Conservation (phyloP, 2,329 filamentous ascomycete genomes). For the Pseudogymnoascus sp. region DNA sequence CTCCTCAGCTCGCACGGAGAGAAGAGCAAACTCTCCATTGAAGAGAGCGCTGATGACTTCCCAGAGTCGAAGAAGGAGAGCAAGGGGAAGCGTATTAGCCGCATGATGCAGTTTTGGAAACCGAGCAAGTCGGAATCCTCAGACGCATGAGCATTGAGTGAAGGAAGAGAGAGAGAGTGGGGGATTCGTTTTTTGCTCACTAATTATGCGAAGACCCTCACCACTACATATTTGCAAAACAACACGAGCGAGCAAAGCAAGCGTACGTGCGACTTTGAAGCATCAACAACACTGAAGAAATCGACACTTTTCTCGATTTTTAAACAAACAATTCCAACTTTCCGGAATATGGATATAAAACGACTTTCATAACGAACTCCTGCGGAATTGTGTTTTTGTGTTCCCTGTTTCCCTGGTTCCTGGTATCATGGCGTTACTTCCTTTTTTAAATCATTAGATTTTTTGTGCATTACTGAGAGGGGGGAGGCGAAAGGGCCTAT, state of each 20-base stretch:
- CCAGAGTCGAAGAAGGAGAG: conserved; percentile 55
- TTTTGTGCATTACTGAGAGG: background rate
- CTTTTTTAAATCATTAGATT: background rate
- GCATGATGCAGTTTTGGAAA: conserved; percentile 76
- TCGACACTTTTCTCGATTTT: background rate
- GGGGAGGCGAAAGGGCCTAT: background rate
- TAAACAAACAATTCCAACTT: conserved; percentile 5
- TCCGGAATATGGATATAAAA: conserved; percentile 9
- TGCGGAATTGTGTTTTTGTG: background rate
- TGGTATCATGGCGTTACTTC: background rate
- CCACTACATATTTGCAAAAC: conserved; percentile 1
- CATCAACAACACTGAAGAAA: background rate
- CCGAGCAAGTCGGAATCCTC: conserved; percentile 2
- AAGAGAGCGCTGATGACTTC: conserved; percentile 48
- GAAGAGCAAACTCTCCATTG: conserved; percentile 66
- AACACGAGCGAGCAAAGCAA: conserved; percentile 6
- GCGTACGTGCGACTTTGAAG: conserved; percentile 1
- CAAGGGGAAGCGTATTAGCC: conserved; percentile 64
- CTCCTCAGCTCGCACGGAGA: conserved; percentile 71
- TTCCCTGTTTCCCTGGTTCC: background rate
- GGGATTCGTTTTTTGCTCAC: conserved; percentile 5
- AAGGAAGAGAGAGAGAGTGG: background rate
- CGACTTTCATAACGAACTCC: conserved; percentile 8
- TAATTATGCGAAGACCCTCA: background rate
- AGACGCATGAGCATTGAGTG: background rate